Conservation (phyloP, 495 filamentous ascomycete genomes). For the Podospora conica region DNA sequence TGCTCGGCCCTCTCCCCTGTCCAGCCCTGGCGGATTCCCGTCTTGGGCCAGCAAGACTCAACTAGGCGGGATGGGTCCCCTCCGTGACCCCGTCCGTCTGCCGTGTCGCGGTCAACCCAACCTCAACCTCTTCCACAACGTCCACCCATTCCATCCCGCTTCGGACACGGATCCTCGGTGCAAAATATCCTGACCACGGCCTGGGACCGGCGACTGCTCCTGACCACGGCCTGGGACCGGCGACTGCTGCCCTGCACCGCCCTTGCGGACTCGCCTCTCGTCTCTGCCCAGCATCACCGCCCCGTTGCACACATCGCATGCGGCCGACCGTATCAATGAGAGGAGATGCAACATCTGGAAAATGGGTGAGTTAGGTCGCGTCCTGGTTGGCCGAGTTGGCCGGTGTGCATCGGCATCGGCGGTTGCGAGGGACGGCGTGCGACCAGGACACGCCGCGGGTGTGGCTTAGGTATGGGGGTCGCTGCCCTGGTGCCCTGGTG, state of each 20-base stretch:
- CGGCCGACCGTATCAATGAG: conserved; percentile 22
- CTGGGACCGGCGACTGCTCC: background rate
- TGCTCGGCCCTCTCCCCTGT: background rate
- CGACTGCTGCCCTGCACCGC: background rate
- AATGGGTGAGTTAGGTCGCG: conserved; percentile 29
- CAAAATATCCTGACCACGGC: background rate
- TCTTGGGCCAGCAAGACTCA: background rate
- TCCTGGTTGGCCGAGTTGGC: background rate
- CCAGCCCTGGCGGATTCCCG: background rate
- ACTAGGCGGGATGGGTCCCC: background rate
- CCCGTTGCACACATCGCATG: conserved; percentile 9
- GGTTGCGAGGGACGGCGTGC: background rate
- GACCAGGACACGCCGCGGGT: background rate
- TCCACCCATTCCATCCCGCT: background rate
- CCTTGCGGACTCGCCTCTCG: background rate
- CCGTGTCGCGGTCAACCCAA: background rate
- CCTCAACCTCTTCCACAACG: background rate
- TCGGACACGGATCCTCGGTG: background rate
- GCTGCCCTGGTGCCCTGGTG: background rate
- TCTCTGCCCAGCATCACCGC: background rate
- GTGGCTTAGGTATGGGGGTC: conserved; percentile 5
- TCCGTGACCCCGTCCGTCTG: background rate
- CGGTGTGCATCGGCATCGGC: background rate
- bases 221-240: background rate
- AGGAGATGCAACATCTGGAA: conserved; percentile 21